Evolutionary conservation across 1,284 basidiomycete genomes (phyloP).

Genomic region (Vanrija humicola): DNA sequence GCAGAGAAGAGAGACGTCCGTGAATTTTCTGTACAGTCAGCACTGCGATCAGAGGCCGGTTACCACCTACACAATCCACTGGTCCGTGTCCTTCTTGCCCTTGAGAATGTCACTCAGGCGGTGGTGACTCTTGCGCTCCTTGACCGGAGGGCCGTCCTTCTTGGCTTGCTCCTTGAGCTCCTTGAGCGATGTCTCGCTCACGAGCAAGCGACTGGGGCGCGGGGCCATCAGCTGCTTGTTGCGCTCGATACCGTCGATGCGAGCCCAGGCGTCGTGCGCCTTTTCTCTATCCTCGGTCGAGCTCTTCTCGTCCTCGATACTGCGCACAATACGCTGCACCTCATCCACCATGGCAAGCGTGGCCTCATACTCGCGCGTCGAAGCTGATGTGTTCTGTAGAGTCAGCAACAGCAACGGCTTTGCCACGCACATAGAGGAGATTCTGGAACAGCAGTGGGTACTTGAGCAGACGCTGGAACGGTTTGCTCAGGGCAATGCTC

Average conservation of each 20-base stretch:
- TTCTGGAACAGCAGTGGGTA: slow-evolving; percentile 97
- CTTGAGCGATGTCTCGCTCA: slow-evolving; percentile 68
- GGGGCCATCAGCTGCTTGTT: slow-evolving; percentile 67
- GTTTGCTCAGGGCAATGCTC: slow-evolving; percentile 90
- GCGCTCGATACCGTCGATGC: slow-evolving; percentile 91
- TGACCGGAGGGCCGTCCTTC: slow-evolving; percentile 44
- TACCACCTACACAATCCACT: slow-evolving; percentile 70
- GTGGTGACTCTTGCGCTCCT: slow-evolving; percentile 75
- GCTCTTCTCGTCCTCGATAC: slow-evolving; percentile 96
- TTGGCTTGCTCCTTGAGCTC: slow-evolving; percentile 32
- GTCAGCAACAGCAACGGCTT: neutral
- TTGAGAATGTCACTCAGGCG: slow-evolving; percentile 65
- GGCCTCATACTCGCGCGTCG: slow-evolving; percentile 93
- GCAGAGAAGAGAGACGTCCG: slow-evolving; percentile 89
- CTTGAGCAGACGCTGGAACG: slow-evolving; percentile 93
- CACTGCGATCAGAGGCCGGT: slow-evolving; percentile 2
- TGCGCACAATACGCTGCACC: slow-evolving; percentile 89
- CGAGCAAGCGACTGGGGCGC: slow-evolving; percentile 77
- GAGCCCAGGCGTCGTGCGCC: slow-evolving; percentile 87
- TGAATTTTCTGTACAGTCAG: slow-evolving; percentile 58
- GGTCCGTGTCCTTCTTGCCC: slow-evolving; percentile 62
- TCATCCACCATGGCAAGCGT: slow-evolving; percentile 95
- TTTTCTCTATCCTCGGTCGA: slow-evolving; percentile 91
- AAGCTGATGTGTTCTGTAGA: slow-evolving; percentile 73
- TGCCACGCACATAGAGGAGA: slow-evolving; percentile 64